Percentiles rank a stretch among this genome's conserved stretches.
Evolutionary conservation across 148 eudicot genomes (phyloP).

Genomic region (Diospyros kaki): DNA sequence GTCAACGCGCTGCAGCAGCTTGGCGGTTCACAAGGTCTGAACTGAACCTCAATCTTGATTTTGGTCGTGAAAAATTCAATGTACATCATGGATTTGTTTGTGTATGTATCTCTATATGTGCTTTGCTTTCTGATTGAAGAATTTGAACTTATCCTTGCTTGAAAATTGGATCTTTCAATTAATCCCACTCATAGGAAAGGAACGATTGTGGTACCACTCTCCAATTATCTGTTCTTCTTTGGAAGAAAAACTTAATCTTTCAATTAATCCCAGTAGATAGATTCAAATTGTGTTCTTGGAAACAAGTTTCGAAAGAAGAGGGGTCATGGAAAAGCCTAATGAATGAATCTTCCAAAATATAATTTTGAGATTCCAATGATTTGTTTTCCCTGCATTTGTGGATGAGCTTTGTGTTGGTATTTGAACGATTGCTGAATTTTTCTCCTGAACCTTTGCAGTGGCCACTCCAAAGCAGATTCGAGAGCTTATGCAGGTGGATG

Average conservation of each 20-base stretch:
- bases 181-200: not conserved
- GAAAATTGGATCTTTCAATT: not conserved
- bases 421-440: not conserved
- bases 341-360: not conserved
- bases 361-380: not conserved
- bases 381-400: conserved; percentile 6
- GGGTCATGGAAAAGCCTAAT: not conserved
- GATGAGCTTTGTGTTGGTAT: not conserved
- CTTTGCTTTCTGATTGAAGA: not conserved
- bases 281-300: too few species aligned
- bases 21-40: conserved; percentile 83
- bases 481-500: conserved; percentile 84
- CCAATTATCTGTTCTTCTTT: not conserved
- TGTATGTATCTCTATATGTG: not conserved
- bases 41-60: conserved; percentile 3
- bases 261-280: not conserved
- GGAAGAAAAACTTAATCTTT: not conserved
- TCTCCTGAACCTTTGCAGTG: conserved; percentile 34
- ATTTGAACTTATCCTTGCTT: not conserved
- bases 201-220: not conserved
- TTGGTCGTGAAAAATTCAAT: not conserved
- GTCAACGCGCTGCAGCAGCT: conserved; percentile 70
- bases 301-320: too few species aligned
- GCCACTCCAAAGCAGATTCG: conserved; percentile 95
- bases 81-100: not conserved